Base-by-base conservation (phyloP, 495 filamentous ascomycete species). In the Ascodesmis nigricans region DNA sequence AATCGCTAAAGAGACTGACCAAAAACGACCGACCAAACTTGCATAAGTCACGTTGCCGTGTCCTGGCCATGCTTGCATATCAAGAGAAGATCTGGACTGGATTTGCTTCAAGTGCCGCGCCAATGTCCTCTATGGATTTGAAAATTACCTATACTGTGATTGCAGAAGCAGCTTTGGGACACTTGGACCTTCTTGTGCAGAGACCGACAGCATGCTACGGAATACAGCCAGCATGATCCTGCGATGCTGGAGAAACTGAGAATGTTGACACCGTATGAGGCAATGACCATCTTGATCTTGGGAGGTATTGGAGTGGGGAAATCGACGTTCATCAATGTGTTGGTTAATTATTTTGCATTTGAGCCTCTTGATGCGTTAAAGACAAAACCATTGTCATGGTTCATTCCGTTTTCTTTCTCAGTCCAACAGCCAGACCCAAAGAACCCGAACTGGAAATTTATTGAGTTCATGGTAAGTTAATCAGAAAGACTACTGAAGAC, bases 251-350 rank as follows among this genome's bases (percentile, higher is more conserved):
- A n/a, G n/a, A n/a, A n/a, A n/a, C n/a, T n/a, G n/a, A n/a, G n/a
- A 20, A 28, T 1, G 42, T 55, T 2, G 18, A 45, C n/a, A 9
- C 31, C 42, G n/a, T 38, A 40, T 14, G 43, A 55, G 2, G 37
- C 53, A 3, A 16, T 58, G 15, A 63, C 62, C 40, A 53, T 63
- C 16, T 40, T 63, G 11, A 56, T 63, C 11, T 45, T 62, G 3
- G 60, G 60, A 1, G 58, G 59, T 31, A 58, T 53, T 0, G 59
- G 59, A 1, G 58, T 60, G 1, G 56, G 59, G 0, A 61, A 59
- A 38, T 59, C 58, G 3, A 61, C 59, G 0, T 63, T 51, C 37
- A 61, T 61, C 42, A 63, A 63, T 30, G 56, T 55, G 0, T 58
- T 61, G 21, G 51, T 55, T 41, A 62, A 62, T 29, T 62, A 62